These are phyloP conservation scores for Polygonum maritimum DNA, from an alignment of 148 eudicot genomes.

Conservation along the genomic window DNA sequence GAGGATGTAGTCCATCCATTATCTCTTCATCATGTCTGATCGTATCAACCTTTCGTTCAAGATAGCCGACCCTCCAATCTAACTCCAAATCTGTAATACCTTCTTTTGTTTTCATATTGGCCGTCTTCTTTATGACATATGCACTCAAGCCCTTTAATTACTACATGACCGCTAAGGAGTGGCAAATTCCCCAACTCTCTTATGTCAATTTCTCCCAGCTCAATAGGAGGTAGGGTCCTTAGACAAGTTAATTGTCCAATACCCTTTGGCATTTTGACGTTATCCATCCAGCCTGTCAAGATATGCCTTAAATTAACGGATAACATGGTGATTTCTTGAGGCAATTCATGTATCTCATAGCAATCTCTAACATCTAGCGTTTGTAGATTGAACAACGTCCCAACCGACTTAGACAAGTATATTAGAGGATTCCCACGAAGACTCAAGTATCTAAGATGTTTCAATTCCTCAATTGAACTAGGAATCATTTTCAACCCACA, in stretches of 20 bases:
- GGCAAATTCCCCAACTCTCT: background rate
- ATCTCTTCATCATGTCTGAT: no score
- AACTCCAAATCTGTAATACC: no score
- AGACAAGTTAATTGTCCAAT: background rate
- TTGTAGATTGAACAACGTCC: background rate
- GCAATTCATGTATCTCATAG: background rate
- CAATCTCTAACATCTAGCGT: background rate
- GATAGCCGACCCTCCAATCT: no score
- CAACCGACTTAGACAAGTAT: background rate
- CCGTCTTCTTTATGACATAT: background rate
- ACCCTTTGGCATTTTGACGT: background rate
- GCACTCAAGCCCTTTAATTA: background rate
- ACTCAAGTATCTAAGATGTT: background rate
- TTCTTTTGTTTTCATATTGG: background rate
- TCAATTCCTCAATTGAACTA: background rate
- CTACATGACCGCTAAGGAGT: background rate
- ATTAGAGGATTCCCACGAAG: background rate
- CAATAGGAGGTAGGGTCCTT: background rate
- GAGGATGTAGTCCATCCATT: no score
- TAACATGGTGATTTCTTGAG: background rate
- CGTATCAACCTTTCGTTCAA: no score
- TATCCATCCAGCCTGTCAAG: background rate
- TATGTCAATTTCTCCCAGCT: background rate
- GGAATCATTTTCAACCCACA: background rate
- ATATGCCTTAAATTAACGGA: background rate